Evolutionary conservation across 129 eudicot genomes (phyloP).

Genomic region (Ambrosia artemisiifolia): DNA sequence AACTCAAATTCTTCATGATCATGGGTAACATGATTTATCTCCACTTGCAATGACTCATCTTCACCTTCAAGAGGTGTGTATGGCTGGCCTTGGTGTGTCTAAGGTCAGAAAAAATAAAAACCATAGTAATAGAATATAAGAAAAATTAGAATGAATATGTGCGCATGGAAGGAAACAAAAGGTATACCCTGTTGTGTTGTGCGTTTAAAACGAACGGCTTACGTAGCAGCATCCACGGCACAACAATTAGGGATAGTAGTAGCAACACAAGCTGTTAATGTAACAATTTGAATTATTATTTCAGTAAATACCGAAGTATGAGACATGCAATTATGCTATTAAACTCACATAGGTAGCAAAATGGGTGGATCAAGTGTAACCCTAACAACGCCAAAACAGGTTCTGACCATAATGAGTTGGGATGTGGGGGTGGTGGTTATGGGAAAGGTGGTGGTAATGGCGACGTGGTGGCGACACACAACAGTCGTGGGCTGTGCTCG

Average conservation of each 20-base stretch:
- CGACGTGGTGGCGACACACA: too few relatives aligned
- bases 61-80: constrained; percentile 55
- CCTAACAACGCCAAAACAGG: too few relatives aligned
- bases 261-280: constrained; percentile 59
- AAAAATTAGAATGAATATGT: neutral
- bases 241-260: constrained; percentile 63
- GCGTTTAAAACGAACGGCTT: constrained; percentile 72
- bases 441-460: too few relatives aligned
- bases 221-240: constrained; percentile 96
- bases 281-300: constrained; percentile 3
- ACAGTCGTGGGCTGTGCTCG: too few relatives aligned
- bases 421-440: too few relatives aligned
- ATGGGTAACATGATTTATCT: constrained; percentile 54
- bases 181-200: constrained; percentile 61
- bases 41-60: constrained; percentile 65
- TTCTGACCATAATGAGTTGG: too few relatives aligned
- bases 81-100: constrained; percentile 74
- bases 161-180: neutral
- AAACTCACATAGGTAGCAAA: neutral
- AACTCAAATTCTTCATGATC: constrained; percentile 85
- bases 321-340: neutral
- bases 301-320: neutral
- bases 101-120: constrained; percentile 14
- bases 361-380: too few relatives aligned
- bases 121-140: neutral